phyloP scores from a whole-genome alignment of 371 early-diverging fungal genomes.

The Mucor circinelloides region DNA sequence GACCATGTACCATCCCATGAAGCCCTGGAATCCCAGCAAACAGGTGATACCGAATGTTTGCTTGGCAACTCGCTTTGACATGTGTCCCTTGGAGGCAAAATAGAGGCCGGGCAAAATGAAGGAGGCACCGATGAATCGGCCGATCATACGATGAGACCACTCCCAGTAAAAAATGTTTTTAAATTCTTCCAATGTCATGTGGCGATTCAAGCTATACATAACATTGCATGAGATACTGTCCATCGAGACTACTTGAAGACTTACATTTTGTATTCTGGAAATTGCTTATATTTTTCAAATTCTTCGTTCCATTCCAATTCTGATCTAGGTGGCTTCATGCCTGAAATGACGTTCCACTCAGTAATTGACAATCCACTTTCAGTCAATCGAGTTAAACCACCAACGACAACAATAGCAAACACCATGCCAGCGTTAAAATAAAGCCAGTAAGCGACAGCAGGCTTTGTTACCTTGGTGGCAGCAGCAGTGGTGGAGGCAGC shows the following conservation, averaged over 20 bases:
- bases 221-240: not conserved
- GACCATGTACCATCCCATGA: constrained; percentile 98
- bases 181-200: constrained; percentile 91
- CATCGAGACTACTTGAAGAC: constrained; percentile 1
- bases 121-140: constrained; percentile 89
- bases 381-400: constrained; percentile 95
- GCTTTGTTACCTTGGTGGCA: constrained; percentile 43
- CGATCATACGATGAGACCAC: constrained; percentile 95
- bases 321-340: constrained; percentile 89
- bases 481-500: not conserved
- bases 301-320: constrained; percentile 89
- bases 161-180: constrained; percentile 97
- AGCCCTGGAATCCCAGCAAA: constrained; percentile 89
- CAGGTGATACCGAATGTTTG: constrained; percentile 75
- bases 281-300: constrained; percentile 97
- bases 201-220: constrained; percentile 80
- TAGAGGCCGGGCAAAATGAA: constrained; percentile 87
- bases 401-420: constrained; percentile 93
- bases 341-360: constrained; percentile 95
- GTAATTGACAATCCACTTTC: constrained; percentile 96
- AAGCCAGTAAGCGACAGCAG: constrained; percentile 92
- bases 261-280: constrained; percentile 93
- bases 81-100: constrained; percentile 80
- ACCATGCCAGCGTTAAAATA: constrained; percentile 85
- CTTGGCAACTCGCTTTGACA: constrained; percentile 69